Base-by-base conservation (phyloP, 106 monocot genomes). In the Allium sativum region DNA sequence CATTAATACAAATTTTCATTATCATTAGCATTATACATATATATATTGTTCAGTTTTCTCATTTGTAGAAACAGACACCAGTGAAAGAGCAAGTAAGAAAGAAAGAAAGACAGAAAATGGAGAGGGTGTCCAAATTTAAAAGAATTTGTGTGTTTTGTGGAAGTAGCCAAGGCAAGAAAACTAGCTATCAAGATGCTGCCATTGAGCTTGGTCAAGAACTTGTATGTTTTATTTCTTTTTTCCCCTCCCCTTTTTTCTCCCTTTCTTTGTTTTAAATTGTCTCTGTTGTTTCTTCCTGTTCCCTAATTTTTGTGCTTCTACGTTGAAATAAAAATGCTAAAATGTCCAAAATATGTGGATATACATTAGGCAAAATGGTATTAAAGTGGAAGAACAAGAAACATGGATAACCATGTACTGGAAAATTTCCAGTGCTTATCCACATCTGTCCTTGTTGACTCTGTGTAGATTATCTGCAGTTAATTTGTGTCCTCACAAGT, bases 81-180 rank as follows among this genome's bases (percentile, higher is more conserved):
- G 42, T 62, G 45, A 48, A 48, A 45, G 8, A 66, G 7, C 48
- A 52, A 59, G 55, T 45, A 20, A 61, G 48, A 31, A 44, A 47
- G 17, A 53, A 48, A 59, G 58, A 50, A 55, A 47, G 15, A 7
- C 13, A 52, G 44, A 51, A 1, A 18, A 70, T 53, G 71, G 60
- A 73, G 71, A 78, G 70, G 18, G 78, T 52, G 50, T 82, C 82
- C 20, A 82, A 71, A 71, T 90, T 90, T 70, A 76, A 81, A 51
- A 85, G 90, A 81, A 74, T 90, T 17, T 89, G 89, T 66, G 89
- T 89, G 16, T 89, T 89, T 70, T 89, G 89, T 61, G 89, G 89
- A 11, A 90, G 90, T 52, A 90, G 90, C 68, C 76, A 81, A 51
- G 90, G 89, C 17, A 90, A 82, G 74, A 90, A 90, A 76, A 79